Base-by-base conservation (phyloP, 2,329 filamentous ascomycete genomes). In the Trichoderma sp. region DNA sequence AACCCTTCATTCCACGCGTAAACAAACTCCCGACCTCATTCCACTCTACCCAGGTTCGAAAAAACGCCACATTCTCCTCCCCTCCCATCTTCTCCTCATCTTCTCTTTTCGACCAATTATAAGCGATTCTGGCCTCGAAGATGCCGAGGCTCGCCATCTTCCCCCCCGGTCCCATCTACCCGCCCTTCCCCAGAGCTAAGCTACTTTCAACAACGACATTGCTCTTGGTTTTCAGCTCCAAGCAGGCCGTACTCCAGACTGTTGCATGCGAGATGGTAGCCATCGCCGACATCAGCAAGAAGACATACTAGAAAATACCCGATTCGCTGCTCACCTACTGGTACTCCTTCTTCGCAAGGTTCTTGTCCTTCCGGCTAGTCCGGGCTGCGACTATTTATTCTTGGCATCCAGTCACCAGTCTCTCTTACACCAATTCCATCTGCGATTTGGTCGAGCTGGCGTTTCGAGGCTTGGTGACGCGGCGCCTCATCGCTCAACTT, bases 61-160 rank as follows among this genome's bases (percentile, higher is more conserved):
- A n/a, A 32, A 51, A 9, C 39, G 30, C 67, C 66, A 62, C 53
- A 6, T 62, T 64, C 58, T 36, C 51, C 61, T 60, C 32, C 30
- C 34, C 60, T 30, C 60, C 30, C 57, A 36, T 36, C 34, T 36
- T 36, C 34, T 36, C 34, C 34, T 36, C 34, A 39, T 64, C 21
- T 26, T 34, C 53, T 15, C 28, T 8, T 30, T 64, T n/a, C 39
- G 39, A 43, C 71, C 71, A 72, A 72, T 72, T 8, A 63, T 6
- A 39, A 5, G 24, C 39, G 43, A 21, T 56, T 72, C 39, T 34
- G 57, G 34, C 64, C 32, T n/a, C 39, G 3, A 57, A 43, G 65
- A 70, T 72, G 57, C 71, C 71, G 71, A 72, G 71, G 64, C 28
- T 67, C 65, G 28, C 60, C 53, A 6, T 36, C 34, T 24, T n/a